A percentile compares a stretch with the other conserved stretches of the same genome.
Evolutionary conservation across 2,329 filamentous ascomycete species (phyloP).

Genomic region (Thielaviopsis populi): DNA sequence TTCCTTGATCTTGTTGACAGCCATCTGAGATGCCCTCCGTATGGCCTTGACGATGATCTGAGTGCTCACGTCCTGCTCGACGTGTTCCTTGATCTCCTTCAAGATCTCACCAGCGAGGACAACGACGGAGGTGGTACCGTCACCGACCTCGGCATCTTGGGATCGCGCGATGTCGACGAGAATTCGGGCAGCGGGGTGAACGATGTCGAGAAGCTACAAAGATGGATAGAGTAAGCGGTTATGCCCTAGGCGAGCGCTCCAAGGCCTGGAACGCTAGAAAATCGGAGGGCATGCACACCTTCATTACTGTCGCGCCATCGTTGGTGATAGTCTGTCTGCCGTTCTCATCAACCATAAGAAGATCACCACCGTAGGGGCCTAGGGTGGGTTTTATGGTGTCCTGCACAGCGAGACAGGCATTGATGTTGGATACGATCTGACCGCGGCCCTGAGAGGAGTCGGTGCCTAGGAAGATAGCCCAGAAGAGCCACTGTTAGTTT

Average conservation of each 20-base stretch:
- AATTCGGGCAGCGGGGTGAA: constrained; percentile 92
- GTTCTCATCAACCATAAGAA: constrained; percentile 91
- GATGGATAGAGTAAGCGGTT: constrained; percentile 11
- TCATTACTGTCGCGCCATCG: constrained; percentile 98
- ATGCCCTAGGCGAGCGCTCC: not conserved
- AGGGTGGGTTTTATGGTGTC: constrained; percentile 90
- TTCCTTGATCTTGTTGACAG: constrained; percentile 98
- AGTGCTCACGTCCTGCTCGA: constrained; percentile 92
- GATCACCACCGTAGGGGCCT: constrained; percentile 89
- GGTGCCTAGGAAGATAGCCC: constrained; percentile 48
- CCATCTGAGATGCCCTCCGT: constrained; percentile 72
- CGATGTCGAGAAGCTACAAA: constrained; percentile 78
- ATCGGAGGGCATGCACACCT: constrained; percentile 40
- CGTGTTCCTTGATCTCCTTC: constrained; percentile 90
- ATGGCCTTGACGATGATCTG: constrained; percentile 96
- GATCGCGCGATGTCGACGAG: constrained; percentile 96
- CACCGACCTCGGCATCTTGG: constrained; percentile 97
- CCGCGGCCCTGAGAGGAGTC: constrained; percentile 94
- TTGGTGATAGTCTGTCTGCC: constrained; percentile 96
- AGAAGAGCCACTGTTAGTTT: constrained; percentile 1
- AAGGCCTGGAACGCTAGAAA: not conserved
- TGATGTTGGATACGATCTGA: constrained; percentile 95
- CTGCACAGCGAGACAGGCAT: constrained; percentile 92
- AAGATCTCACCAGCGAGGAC: constrained; percentile 94
- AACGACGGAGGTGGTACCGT: constrained; percentile 94